These are phyloP conservation scores for Pseudonitzschia multiseries DNA, from an alignment of 108 stramenopile genomes.

Conservation along the genomic window DNA sequence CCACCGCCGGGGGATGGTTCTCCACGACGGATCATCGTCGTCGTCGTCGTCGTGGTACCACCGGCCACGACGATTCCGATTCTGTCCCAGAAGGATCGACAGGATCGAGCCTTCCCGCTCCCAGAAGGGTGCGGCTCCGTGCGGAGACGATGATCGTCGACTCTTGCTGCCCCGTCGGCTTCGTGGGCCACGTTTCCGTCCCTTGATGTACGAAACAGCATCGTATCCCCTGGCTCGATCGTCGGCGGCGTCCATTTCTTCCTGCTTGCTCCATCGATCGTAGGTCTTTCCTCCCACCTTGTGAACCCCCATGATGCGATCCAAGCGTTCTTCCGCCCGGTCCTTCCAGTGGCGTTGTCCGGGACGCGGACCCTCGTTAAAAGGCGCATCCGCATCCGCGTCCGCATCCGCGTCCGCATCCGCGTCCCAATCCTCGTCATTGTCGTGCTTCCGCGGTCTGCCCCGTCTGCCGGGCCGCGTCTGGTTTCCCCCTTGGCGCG, in stretches of 20 bases:
- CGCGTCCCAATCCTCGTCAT: not conserved
- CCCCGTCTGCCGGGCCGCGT: not conserved
- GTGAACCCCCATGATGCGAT: constrained; percentile 39
- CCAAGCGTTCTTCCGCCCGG: constrained; percentile 38
- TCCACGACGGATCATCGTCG: too few relatives aligned
- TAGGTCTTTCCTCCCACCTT: constrained; percentile 22
- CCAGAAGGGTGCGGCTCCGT: constrained; percentile 29
- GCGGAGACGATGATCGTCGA: too few relatives aligned
- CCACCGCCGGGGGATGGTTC: not conserved
- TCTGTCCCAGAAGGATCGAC: constrained; percentile 31
- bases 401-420: too few relatives aligned
- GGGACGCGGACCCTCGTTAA: too few relatives aligned
- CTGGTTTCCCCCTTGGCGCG: not conserved
- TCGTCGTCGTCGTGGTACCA: too few relatives aligned
- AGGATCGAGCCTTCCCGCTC: constrained; percentile 41
- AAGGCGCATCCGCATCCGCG: too few relatives aligned
- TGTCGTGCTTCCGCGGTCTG: not conserved
- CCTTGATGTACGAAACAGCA: constrained; percentile 24
- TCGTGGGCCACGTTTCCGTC: not conserved
- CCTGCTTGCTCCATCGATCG: constrained; percentile 15
- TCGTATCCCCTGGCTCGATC: constrained; percentile 9
- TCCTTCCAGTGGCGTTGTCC: constrained; percentile 39
- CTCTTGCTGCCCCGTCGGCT: not conserved
- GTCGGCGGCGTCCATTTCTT: not conserved
- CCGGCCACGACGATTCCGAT: too few relatives aligned